phyloP scores from a whole-genome alignment of 2,329 filamentous ascomycete genomes.

The Fusarium chuoi region DNA sequence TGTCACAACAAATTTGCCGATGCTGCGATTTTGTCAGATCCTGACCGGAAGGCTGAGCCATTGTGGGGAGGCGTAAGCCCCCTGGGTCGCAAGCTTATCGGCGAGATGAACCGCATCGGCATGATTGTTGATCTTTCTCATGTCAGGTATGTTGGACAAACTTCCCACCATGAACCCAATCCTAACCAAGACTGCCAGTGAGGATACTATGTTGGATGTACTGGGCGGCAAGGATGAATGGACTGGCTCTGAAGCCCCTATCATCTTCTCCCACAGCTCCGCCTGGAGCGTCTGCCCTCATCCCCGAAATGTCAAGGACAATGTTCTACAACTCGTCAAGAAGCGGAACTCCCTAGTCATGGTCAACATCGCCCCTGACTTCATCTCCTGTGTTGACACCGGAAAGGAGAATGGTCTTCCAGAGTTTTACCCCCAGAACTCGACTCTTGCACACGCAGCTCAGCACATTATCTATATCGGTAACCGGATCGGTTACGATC shows the following conservation, averaged over 20 bases:
- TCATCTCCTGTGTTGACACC: constrained; percentile 77
- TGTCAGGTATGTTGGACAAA: constrained; percentile 52
- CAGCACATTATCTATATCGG: constrained; percentile 87
- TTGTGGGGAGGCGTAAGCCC: constrained; percentile 78
- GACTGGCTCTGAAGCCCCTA: constrained; percentile 79
- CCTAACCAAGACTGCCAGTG: constrained; percentile 51
- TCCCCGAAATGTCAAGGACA: constrained; percentile 89
- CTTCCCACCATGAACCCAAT: no score
- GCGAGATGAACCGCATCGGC: constrained; percentile 93
- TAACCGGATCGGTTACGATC: constrained; percentile 82
- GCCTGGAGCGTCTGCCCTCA: constrained; percentile 85
- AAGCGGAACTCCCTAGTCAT: constrained; percentile 81
- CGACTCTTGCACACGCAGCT: constrained; percentile 80
- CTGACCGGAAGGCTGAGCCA: constrained; percentile 62
- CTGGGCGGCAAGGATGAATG: constrained; percentile 72
- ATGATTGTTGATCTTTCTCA: constrained; percentile 95
- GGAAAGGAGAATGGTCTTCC: constrained; percentile 73
- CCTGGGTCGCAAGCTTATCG: constrained; percentile 74
- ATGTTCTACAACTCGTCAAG: constrained; percentile 81
- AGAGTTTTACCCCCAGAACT: constrained; percentile 72
- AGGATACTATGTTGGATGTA: constrained; percentile 87
- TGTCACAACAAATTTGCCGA: constrained; percentile 93
- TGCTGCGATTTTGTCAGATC: constrained; percentile 73
- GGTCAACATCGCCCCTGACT: constrained; percentile 88
- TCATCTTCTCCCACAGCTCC: constrained; percentile 91